Percentiles rank a stretch among this genome's conserved stretches.
Evolutionary conservation across 768 basidiomycete genomes (phyloP).

Genomic region (Hypholoma fasciculare): DNA sequence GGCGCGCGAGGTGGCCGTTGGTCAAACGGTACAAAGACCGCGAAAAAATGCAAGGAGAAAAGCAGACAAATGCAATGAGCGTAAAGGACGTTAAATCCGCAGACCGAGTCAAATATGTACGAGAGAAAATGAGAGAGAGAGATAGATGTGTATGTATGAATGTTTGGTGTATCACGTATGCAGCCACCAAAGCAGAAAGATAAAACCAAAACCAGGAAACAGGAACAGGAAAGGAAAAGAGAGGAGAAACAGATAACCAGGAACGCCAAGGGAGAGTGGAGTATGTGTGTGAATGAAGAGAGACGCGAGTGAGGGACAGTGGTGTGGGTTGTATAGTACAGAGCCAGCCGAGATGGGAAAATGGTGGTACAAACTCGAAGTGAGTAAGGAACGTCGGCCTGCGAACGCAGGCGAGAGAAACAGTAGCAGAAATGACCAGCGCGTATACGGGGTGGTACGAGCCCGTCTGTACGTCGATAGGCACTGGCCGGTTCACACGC

Average conservation of each 20-base stretch:
- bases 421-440: neutral
- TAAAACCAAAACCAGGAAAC: neutral
- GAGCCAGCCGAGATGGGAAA: conserved; percentile 3
- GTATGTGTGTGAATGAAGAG: no score
- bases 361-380: neutral
- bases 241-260: neutral
- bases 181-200: no score
- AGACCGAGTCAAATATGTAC: neutral
- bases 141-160: neutral
- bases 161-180: neutral
- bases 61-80: conserved; percentile 1
- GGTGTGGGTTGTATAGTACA: neutral
- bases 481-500: no score
- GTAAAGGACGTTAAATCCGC: conserved; percentile 5
- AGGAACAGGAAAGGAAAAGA: neutral
- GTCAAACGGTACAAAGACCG: neutral
- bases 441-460: neutral
- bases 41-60: neutral
- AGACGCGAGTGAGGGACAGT: conserved; percentile 6
- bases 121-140: neutral
- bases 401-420: neutral
- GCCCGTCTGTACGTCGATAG: no score
- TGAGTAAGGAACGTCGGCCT: neutral
- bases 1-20: neutral
- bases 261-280: neutral